Base-by-base conservation (phyloP, 2,329 filamentous ascomycete genomes). In the Stagonosporopsis cucurbitacearum region DNA sequence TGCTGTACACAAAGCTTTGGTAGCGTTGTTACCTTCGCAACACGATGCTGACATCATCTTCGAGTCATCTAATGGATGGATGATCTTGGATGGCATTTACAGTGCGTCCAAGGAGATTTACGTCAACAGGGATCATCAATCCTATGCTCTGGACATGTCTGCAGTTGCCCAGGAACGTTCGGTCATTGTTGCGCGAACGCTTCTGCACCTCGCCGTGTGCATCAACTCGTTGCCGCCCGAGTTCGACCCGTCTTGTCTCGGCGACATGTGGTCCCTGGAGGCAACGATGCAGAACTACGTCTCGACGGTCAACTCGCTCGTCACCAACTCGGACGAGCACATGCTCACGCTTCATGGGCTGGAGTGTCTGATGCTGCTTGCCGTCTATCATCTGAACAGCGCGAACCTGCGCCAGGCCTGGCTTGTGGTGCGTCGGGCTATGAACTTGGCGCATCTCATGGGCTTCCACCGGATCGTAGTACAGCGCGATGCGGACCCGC, bases 21-120 rank as follows among this genome's bases (percentile, higher is more conserved):
- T 58, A 7, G 67, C 64, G 11, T 58, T 74, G n/a, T 48, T 75
- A 23, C 72, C 72, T 0, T 73, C 71, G 11, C 72, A 75, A 54
- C 64, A 70, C 40, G 72, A 75, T 60, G 70, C 72, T 32, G 63
- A 74, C 43, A 63, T 74, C 47, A 71, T 75, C 15, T 74, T 74
- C 26, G 70, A 72, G 47, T 72, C 69, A 2, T 70, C 71, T 1
- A 74, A 75, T 44, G 69, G 69, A 20, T 75, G 72, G 71, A 75
- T 69, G 67, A 70, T 71, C 17, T 49, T 74, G 17, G 56, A 60
- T 2, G 60, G 56, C 35, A 59, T 69, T 26, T 74, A 75, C 55
- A 68, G 56, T 46, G 71, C 72, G 8, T 59, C 64, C 3, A 58
- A 58, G 46, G 63, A 72, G 2, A 64, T 74, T 3, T 75, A 68